phyloP scores from a whole-genome alignment of 2,329 filamentous ascomycete species.

The Sporothrix inflata region DNA sequence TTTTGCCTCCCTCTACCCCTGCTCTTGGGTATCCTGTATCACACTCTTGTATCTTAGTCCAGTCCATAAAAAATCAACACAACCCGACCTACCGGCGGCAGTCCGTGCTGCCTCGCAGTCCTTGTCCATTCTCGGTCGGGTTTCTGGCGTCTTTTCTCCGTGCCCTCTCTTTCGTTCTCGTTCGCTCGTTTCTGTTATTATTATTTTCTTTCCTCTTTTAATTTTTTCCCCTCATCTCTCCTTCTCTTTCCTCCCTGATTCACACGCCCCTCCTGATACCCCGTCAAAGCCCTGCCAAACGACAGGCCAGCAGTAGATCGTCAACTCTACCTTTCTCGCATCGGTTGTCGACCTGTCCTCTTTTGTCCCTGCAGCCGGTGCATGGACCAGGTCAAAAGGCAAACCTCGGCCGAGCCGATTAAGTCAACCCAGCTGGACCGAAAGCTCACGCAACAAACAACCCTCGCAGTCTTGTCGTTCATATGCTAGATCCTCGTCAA shows the following conservation, averaged over 20 bases:
- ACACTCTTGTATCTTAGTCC: slow-evolving; percentile 10
- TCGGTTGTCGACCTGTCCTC: slow-evolving; percentile 1
- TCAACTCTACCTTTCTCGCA: neutral
- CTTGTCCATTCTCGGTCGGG: slow-evolving; percentile 6
- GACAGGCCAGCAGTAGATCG: neutral
- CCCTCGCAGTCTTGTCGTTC: neutral
- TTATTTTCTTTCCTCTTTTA: neutral
- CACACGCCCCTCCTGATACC: neutral
- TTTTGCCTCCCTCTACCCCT: slow-evolving; percentile 5
- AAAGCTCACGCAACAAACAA: neutral
- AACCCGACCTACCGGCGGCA: slow-evolving; percentile 23
- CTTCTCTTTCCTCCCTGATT: neutral
- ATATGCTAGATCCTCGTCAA: slow-evolving; percentile 13
- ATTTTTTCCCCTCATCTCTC: neutral
- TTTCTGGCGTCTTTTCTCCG: slow-evolving; percentile 27
- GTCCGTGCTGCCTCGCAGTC: slow-evolving; percentile 10
- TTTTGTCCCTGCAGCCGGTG: neutral
- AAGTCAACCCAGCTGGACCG: slow-evolving; percentile 5
- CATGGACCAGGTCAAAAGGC: slow-evolving; percentile 16
- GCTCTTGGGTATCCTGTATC: slow-evolving; percentile 14
- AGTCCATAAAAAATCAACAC: neutral
- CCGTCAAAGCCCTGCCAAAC: neutral
- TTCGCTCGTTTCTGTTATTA: neutral
- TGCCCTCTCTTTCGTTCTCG: slow-evolving; percentile 5
- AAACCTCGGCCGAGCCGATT: slow-evolving; percentile 12